Evolutionary conservation across 2,329 filamentous ascomycete species (phyloP).

Genomic region (Myriosclerotinia curreyana): DNA sequence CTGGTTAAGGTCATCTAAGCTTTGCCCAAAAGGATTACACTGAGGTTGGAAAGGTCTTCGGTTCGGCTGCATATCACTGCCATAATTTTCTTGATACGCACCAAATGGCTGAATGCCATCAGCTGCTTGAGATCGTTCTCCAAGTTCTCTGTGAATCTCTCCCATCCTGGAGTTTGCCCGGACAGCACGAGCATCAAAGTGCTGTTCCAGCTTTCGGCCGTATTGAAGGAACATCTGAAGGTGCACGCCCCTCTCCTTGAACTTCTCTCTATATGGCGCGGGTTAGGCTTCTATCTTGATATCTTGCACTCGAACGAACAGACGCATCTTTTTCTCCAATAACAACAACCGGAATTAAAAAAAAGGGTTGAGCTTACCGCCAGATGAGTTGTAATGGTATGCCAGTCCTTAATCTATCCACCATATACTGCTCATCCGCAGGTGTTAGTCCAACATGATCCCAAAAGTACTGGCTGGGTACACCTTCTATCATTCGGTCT

Average conservation of each 20-base stretch:
- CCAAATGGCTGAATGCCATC: constrained; percentile 19
- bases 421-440: constrained; percentile 12
- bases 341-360: neutral
- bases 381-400: constrained; percentile 16
- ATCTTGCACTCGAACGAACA: neutral
- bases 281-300: neutral
- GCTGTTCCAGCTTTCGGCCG: constrained; percentile 17
- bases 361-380: constrained; percentile 11
- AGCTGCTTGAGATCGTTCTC: constrained; percentile 8
- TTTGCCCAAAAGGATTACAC: neutral
- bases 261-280: constrained; percentile 3
- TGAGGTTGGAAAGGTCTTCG: neutral
- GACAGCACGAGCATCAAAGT: constrained; percentile 1
- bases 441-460: constrained; percentile 15
- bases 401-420: constrained; percentile 10
- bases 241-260: constrained; percentile 17
- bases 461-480: constrained; percentile 12
- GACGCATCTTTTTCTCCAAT: neutral
- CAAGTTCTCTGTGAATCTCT: constrained; percentile 12
- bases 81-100: neutral
- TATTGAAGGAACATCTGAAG: neutral
- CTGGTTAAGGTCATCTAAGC: neutral
- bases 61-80: neutral
- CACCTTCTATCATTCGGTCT: neutral
- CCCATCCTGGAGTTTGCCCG: constrained; percentile 13